phyloP scores from a whole-genome alignment of 805 yeast species.

The Metschnikowia aberdeeniae region DNA sequence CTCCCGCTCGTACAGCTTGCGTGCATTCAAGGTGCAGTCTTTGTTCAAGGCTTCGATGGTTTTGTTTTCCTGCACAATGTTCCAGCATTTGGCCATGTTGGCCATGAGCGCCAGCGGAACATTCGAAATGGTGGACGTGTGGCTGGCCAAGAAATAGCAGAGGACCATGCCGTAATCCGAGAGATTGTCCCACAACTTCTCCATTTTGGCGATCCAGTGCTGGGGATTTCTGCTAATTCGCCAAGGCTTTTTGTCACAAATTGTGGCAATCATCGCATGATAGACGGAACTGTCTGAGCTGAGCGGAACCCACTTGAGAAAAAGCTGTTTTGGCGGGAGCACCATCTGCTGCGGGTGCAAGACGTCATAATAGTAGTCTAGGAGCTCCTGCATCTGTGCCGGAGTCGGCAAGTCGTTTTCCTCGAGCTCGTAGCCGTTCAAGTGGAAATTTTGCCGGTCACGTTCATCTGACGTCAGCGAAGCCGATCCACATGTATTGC shows the following conservation, averaged over 20 bases:
- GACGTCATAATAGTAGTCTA: slow-evolving; percentile 23
- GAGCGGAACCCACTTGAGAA: slow-evolving; percentile 20
- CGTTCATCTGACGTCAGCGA: not conserved
- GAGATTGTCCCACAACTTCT: slow-evolving; percentile 23
- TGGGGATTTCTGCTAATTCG: slow-evolving; percentile 15
- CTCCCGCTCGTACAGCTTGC: slow-evolving; percentile 25
- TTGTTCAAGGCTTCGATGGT: slow-evolving; percentile 16
- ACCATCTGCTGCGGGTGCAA: slow-evolving; percentile 21
- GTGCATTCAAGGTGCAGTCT: slow-evolving; percentile 1
- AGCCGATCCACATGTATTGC: not conserved
- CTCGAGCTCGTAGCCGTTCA: slow-evolving; percentile 14
- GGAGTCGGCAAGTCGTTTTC: slow-evolving; percentile 24
- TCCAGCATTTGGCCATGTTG: slow-evolving; percentile 18
- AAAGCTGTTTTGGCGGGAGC: slow-evolving; percentile 18
- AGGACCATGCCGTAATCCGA: slow-evolving; percentile 26
- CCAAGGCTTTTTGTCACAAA: slow-evolving; percentile 12
- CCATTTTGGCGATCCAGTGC: slow-evolving; percentile 21
- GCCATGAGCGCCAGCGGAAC: slow-evolving; percentile 13
- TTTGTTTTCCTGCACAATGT: slow-evolving; percentile 17
- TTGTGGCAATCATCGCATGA: slow-evolving; percentile 24
- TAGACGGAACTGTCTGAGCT: slow-evolving; percentile 21
- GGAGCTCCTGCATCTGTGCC: slow-evolving; percentile 15
- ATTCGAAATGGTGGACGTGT: slow-evolving; percentile 11
- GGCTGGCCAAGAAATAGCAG: slow-evolving; percentile 19
- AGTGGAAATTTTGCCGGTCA: not conserved